These are phyloP conservation scores for Yamadazyma spencermartinsiae DNA, from an alignment of 1,139 yeast genomes.

Conservation along the genomic window DNA sequence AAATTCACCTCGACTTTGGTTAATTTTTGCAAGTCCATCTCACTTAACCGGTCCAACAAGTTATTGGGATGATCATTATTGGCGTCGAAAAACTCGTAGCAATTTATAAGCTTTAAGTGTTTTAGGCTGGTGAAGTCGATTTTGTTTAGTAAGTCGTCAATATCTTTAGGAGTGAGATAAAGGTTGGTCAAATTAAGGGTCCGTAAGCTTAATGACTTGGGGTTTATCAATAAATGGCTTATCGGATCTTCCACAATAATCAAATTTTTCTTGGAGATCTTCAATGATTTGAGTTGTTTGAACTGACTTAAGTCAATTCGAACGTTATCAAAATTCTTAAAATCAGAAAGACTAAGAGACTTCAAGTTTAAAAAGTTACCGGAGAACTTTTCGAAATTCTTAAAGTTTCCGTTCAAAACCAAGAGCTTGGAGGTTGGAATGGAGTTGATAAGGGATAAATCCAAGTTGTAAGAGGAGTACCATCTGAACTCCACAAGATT, in stretches of 20 bases:
- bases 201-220: constrained; percentile 11
- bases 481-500: constrained; percentile 25
- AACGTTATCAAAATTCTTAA: constrained; percentile 16
- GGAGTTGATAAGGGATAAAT: constrained; percentile 15
- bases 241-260: constrained; percentile 17
- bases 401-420: constrained; percentile 23
- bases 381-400: constrained; percentile 15
- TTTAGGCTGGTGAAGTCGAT: constrained; percentile 17
- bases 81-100: constrained; percentile 16
- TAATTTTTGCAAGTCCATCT: constrained; percentile 9
- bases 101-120: constrained; percentile 21
- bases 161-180: constrained; percentile 16
- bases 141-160: constrained; percentile 12
- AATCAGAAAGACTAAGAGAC: constrained; percentile 21
- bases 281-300: constrained; percentile 17
- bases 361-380: constrained; percentile 13
- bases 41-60: background rate
- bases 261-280: constrained; percentile 18
- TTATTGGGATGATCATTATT: constrained; percentile 15
- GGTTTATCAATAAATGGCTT: constrained; percentile 14
- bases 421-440: constrained; percentile 16
- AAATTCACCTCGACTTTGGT: constrained; percentile 18
- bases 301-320: constrained; percentile 17
- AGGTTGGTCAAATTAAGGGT: constrained; percentile 20
- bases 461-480: constrained; percentile 21